These are phyloP conservation scores for Casuarina equisetifolia DNA, from an alignment of 306 rosid genomes.

Conservation along the genomic window DNA sequence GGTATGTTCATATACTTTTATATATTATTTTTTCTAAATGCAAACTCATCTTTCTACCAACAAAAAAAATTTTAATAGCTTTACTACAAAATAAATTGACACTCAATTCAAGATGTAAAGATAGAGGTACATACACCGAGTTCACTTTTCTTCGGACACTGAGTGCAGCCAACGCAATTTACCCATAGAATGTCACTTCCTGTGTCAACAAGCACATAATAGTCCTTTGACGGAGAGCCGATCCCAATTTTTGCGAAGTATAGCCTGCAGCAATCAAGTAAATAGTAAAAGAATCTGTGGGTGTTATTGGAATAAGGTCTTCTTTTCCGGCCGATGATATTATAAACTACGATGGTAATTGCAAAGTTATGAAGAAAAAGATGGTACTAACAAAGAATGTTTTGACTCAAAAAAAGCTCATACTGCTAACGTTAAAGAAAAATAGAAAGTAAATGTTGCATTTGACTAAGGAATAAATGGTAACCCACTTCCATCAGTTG, in stretches of 20 bases:
- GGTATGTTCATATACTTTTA: too few relatives aligned
- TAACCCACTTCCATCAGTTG: not conserved
- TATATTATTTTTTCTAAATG: too few relatives aligned
- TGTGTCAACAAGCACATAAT: conserved; percentile 47
- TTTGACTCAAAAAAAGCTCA: too few relatives aligned
- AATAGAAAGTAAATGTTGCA: not conserved
- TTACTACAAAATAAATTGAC: not conserved
- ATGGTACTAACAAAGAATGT: not conserved
- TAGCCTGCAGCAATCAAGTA: conserved; percentile 47
- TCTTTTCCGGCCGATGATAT: not conserved
- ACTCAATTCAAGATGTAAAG: conserved; percentile 10
- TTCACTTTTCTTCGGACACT: conserved; percentile 67
- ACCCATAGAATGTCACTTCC: conserved; percentile 70
- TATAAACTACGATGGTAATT: not conserved
- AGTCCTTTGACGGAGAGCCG: conserved; percentile 76
- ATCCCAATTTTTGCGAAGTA: conserved; percentile 75
- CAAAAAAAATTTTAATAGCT: not conserved
- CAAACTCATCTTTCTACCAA: too few relatives aligned
- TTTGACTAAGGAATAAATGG: not conserved
- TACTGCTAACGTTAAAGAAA: not conserved
- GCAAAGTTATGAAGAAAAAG: not conserved
- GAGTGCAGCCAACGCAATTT: conserved; percentile 62
- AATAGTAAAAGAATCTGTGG: conserved; percentile 25
- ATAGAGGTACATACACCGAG: conserved; percentile 61
- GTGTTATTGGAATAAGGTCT: conserved; percentile 1